Conservation (phyloP, 768 basidiomycete species). For the Tricholomella constricta region DNA sequence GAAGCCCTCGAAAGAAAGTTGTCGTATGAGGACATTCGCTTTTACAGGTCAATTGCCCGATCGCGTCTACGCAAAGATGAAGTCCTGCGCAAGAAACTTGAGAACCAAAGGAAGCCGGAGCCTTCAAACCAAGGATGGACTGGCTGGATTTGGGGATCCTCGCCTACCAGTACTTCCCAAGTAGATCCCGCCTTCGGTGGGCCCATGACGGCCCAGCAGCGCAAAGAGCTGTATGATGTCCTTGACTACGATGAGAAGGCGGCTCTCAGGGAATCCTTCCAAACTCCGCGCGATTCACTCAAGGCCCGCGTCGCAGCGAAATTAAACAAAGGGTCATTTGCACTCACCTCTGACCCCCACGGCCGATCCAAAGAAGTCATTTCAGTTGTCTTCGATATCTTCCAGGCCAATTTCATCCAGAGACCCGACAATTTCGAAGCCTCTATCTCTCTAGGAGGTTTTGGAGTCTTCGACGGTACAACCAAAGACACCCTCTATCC, state of each 20-base stretch:
- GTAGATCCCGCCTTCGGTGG: slow-evolving; percentile 63
- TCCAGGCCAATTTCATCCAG: slow-evolving; percentile 83
- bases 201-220: slow-evolving; percentile 86
- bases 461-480: slow-evolving; percentile 92
- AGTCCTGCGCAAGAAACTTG: slow-evolving; percentile 66
- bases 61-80: slow-evolving; percentile 86
- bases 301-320: slow-evolving; percentile 74
- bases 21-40: slow-evolving; percentile 92
- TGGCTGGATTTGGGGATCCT: slow-evolving; percentile 85
- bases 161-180: slow-evolving; percentile 32
- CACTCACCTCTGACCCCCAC: slow-evolving; percentile 76
- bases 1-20: slow-evolving; percentile 78
- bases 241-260: slow-evolving; percentile 92
- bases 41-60: slow-evolving; percentile 94
- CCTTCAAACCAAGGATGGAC: slow-evolving; percentile 57
- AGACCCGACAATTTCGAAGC: slow-evolving; percentile 86
- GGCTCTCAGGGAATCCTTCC: slow-evolving; percentile 67
- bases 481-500: slow-evolving; percentile 76
- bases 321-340: slow-evolving; percentile 86
- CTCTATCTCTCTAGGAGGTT: slow-evolving; percentile 79
- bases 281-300: slow-evolving; percentile 77
- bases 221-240: slow-evolving; percentile 84
- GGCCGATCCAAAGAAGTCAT: slow-evolving; percentile 67
- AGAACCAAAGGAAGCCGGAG: slow-evolving; percentile 62
- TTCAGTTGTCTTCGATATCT: slow-evolving; percentile 84